Base-by-base conservation (phyloP, 257 asterid genomes). In the Jaltomata sinuosa region DNA sequence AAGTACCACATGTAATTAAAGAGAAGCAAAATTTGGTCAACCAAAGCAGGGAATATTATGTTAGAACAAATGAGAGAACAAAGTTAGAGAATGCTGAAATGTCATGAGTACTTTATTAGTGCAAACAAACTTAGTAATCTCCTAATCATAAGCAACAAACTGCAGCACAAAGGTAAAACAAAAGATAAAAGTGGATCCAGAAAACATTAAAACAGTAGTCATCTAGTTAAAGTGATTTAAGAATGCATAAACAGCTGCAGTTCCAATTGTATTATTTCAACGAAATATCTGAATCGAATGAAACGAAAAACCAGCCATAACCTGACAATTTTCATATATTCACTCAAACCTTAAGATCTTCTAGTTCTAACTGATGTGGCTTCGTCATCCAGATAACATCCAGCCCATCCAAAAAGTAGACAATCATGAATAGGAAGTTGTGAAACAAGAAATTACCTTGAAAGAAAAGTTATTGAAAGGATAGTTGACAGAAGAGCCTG, bases 381-480 rank as follows among this genome's bases (percentile, higher is more conserved):
- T 16, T 71, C 19, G 1, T 71, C 82, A 49, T 25, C 38, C 45
- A 16, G 9, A 77, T 27, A 49, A 49, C 59, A 77, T 18, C 62
- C 45, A 77, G 40, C 82, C 82, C 82, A 29, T 77, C 29, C 29
- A 18, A 18, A 45, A 49, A 77, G 45, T 21, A 77, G 62, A 31
- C n/a, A 49, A 77, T 27, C 18, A 16, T 49, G 62, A 77, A 38
- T 29, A 31, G 40, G 31, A 29, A 38, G 50, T 27, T 83, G 38
- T 29, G n/a, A 57, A 50, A 29, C 62, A 79, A 64, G n/a, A 16
- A 40, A 42, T 55, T 90, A 96, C 99, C 99, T 96, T 96, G 32
- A 96, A 96, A 5, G 99, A 96, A 89, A 96, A 96, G 89, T 96
- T 96, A 91, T 98, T 96, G 79, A 96, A 96, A 87, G 99, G 94